Evolutionary conservation across 495 filamentous ascomycete genomes (phyloP), one percentile per base, ranked within the genome.

Genomic region (Aspergillus biplanus): DNA sequence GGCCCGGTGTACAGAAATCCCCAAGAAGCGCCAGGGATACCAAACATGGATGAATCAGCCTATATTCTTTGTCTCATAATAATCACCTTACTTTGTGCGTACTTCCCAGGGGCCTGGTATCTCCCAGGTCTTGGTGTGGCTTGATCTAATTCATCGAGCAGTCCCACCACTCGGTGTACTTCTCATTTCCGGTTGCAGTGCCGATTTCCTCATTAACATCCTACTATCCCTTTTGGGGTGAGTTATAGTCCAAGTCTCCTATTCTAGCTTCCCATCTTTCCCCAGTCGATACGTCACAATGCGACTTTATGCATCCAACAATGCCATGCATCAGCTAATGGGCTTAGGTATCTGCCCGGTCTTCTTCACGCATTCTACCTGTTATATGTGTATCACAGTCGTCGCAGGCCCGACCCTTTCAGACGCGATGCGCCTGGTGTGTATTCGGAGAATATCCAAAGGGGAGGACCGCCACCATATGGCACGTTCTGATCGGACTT

Each of bases 281-380:
- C 2, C 21, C 21, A 27, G 21, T 27, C 21, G 21, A 27, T 27
- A 27, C 21, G 21, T 27, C 37, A 39, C 37, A 39, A 7, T 7
- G 37, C 13, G 12, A 16, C 13, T 8, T 21, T 16, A n/a, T 18
- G n/a, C 7, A 27, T 18, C 16, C 21, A 50, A 18, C 13, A 9
- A 31, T 21, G 5, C 32, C 33, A 54, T 12, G 53, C 31, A 54
- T 1, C 21, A 16, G 8, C 27, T 48, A 34, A 55, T 59, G 11
- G 33, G 6, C 9, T 15, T 35, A 92, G 90, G 3, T 90, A 88
- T 67, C 72, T 95, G 58, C 92, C 92, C 1, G 91, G 91, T 7
- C 88, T 94, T 65, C 84, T 97, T 32, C 94, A 97, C 71, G 94
- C 92, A 7, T 96, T 96, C 78, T 98, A 97, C 70, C 67, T 97